These are phyloP conservation scores for Yamadazyma oceani DNA, from an alignment of 1,139 yeast species.

Conservation along the genomic window DNA sequence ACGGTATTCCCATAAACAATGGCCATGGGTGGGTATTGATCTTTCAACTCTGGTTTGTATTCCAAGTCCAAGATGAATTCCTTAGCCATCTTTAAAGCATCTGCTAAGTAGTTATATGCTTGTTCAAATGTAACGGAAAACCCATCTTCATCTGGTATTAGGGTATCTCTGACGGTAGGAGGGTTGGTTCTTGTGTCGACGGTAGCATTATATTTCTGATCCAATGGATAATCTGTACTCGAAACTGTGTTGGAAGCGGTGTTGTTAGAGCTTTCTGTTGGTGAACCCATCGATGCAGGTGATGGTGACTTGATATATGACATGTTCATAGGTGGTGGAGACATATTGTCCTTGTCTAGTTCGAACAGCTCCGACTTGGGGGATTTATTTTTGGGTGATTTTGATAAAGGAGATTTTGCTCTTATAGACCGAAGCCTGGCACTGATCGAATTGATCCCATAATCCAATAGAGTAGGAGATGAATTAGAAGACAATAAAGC, in stretches of 20 bases:
- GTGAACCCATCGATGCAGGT: conserved; percentile 2
- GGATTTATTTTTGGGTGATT: conserved; percentile 12
- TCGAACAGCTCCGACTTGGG: conserved; percentile 8
- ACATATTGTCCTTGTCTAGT: neutral
- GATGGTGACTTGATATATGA: conserved; percentile 1
- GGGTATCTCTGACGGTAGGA: neutral
- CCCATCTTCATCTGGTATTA: conserved; percentile 11
- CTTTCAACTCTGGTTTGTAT: conserved; percentile 44
- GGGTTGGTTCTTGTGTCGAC: too few species aligned
- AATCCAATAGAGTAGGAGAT: conserved; percentile 17
- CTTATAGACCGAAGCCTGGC: conserved; percentile 23
- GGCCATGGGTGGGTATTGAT: conserved; percentile 77
- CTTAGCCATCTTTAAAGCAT: conserved; percentile 62
- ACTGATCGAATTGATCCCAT: conserved; percentile 23
- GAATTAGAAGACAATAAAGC: neutral
- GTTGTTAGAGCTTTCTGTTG: too few species aligned
- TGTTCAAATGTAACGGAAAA: conserved; percentile 50
- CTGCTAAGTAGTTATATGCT: conserved; percentile 61
- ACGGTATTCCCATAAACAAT: conserved; percentile 76
- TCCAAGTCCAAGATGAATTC: conserved; percentile 58
- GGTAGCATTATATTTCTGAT: too few species aligned
- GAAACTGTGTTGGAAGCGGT: too few species aligned
- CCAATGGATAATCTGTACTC: too few species aligned
- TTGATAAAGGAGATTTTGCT: conserved; percentile 15
- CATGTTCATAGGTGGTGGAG: neutral